Conservation (phyloP, 73 alveolate species). For the Blepharisma stoltei region DNA sequence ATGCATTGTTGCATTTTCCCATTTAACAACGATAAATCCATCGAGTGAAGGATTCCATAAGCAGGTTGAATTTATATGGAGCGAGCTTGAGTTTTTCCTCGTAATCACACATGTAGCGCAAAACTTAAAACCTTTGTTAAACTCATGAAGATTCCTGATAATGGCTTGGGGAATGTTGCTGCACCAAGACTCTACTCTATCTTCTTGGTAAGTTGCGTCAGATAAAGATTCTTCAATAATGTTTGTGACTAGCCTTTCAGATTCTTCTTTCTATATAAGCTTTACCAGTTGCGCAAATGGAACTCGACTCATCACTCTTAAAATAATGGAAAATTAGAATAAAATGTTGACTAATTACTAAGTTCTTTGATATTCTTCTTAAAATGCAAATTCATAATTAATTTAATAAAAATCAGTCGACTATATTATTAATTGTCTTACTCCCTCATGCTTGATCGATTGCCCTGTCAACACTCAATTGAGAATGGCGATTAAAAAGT, state of each 20-base stretch:
- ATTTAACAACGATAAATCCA: not conserved
- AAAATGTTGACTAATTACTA: no score
- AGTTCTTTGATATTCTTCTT: no score
- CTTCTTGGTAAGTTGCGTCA: constrained; percentile 3
- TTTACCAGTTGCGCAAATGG: no score
- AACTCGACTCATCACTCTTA: no score
- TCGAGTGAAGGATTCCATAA: constrained; percentile 14
- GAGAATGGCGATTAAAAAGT: no score
- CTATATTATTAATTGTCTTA: no score
- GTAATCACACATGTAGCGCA: constrained; percentile 13
- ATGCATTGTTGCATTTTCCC: not conserved
- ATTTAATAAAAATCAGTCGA: no score
- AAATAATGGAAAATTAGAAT: no score
- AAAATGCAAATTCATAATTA: no score
- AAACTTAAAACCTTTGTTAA: not conserved
- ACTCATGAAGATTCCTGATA: not conserved
- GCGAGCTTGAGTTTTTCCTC: not conserved
- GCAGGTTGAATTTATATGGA: constrained; percentile 22
- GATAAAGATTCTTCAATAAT: not conserved
- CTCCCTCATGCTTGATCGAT: no score
- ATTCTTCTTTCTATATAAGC: not conserved
- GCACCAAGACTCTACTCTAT: not conserved
- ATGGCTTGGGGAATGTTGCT: not conserved
- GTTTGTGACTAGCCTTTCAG: not conserved
- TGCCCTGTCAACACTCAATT: no score